These are phyloP conservation scores for Lasiodiplodia hormozganensis DNA, from an alignment of 2,329 filamentous ascomycete species.

Conservation along the genomic window DNA sequence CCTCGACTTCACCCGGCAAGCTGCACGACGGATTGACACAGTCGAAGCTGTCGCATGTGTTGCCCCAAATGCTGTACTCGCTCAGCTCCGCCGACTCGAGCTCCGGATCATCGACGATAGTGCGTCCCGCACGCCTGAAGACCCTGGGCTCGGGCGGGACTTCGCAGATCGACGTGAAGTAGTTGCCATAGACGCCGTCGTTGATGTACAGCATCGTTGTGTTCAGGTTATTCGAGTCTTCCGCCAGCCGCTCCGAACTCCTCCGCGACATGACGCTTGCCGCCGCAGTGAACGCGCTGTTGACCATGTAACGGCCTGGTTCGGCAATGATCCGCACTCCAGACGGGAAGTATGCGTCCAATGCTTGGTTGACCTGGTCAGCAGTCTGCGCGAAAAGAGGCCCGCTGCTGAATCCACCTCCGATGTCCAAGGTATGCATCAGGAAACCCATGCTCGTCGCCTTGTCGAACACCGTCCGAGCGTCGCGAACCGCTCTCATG, in stretches of 20 bases:
- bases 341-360: slow-evolving; percentile 85
- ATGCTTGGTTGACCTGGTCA: slow-evolving; percentile 60
- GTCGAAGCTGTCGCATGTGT: slow-evolving; percentile 93
- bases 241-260: slow-evolving; percentile 72
- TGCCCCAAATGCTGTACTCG: slow-evolving; percentile 88
- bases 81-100: slow-evolving; percentile 4
- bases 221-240: slow-evolving; percentile 60
- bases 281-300: slow-evolving; percentile 85
- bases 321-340: slow-evolving; percentile 85
- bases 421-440: slow-evolving; percentile 84
- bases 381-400: slow-evolving; percentile 58
- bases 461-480: slow-evolving; percentile 81
- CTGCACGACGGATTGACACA: slow-evolving; percentile 80
- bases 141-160: slow-evolving; percentile 84
- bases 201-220: slow-evolving; percentile 95
- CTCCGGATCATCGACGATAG: slow-evolving; percentile 64
- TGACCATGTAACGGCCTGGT: slow-evolving; percentile 90
- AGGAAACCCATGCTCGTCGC: slow-evolving; percentile 74
- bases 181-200: slow-evolving; percentile 93
- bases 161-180: slow-evolving; percentile 96
- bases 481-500: slow-evolving; percentile 83
- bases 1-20: slow-evolving; percentile 75
- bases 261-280: slow-evolving; percentile 92
- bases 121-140: slow-evolving; percentile 64
- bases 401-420: slow-evolving; percentile 88